phyloP scores from a whole-genome alignment of 352 stramenopile genomes.

The Thalassiosira pacifica region DNA sequence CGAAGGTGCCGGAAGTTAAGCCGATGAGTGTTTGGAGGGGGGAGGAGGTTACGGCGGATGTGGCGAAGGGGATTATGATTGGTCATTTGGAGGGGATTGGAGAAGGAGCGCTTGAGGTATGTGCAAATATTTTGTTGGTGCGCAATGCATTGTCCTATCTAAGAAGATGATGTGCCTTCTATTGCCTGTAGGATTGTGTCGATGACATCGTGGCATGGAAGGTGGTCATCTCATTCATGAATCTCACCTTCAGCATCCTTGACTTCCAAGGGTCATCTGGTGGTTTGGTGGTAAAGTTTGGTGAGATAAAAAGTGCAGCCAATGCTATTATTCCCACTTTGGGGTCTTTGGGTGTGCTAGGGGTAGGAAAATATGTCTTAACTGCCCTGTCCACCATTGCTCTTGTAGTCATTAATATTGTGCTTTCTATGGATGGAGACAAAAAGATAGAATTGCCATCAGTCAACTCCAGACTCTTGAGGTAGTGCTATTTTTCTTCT shows the following conservation, averaged over 20 bases:
- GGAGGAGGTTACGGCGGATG: conserved; percentile 67
- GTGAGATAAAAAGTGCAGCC: neutral
- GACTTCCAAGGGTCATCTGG: neutral
- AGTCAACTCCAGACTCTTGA: too few species aligned
- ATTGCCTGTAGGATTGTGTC: neutral
- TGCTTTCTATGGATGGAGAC: neutral
- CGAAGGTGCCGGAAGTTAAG: conserved; percentile 68
- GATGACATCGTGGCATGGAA: neutral
- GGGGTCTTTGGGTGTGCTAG: neutral
- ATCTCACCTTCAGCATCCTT: neutral
- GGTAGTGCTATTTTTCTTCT: too few species aligned
- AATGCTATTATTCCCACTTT: neutral
- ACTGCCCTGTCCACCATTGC: too few species aligned
- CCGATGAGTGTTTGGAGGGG: conserved; percentile 72
- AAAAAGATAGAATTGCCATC: neutral
- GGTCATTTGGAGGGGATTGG: conserved; percentile 76
- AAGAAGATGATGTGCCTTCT: neutral
- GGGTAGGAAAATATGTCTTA: too few species aligned
- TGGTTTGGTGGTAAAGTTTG: neutral
- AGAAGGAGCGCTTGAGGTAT: conserved; percentile 28
- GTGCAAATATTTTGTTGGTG: too few species aligned
- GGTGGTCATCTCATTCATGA: neutral
- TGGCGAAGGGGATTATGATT: conserved; percentile 76
- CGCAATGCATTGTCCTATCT: too few species aligned
- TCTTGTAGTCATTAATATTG: neutral